Evolutionary conservation across 257 asterid genomes (phyloP), one percentile per base, ranked within the genome.

Genomic region (Solanum corneliomulleri): DNA sequence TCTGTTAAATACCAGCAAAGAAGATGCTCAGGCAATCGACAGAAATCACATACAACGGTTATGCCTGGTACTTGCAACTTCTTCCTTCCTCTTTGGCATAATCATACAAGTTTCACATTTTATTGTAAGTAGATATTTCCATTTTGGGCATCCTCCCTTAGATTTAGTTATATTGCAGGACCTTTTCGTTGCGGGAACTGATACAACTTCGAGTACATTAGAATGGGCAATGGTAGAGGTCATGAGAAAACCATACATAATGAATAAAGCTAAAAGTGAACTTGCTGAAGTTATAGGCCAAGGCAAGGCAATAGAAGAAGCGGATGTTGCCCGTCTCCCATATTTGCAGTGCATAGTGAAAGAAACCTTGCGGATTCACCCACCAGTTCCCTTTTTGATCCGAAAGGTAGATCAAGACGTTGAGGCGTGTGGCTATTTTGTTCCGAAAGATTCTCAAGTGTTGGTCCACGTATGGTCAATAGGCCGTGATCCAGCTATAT

Each of bases 181-280:
- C 85, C 89, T 92, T 9, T 96, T 96, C 33, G 88, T 75, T 1
- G 98, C 98, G 0, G 96, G 98, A 64, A 94, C 96, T 0, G 98
- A 94, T 42, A 93, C 97, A 11, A 90, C 93, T 1, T 93, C 96
- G 11, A 92, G 84, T 93, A 94, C 98, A 11, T 68, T 94, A 23
- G 98, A 94, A 86, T 95, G 98, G 98, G 96, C 98, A 37, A 94
- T 94, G 98, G 91, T 95, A 14, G 98, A 94, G 89, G 88, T 92
- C 31, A 90, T 95, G 15, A 89, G 80, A 18, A 94, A 91, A 35
- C 97, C 98, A 5, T 90, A 91, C 31, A 86, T 29, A 23, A 92
- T 93, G 92, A 85, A 87, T 82, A 91, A 85, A 60, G 97, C 93
- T 44, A 92, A 94, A 84, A 84, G 78, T 1, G 98, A 95, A 90